Evolutionary conservation across 805 yeast genomes (phyloP).

Genomic region (Candida nanaspora): DNA sequence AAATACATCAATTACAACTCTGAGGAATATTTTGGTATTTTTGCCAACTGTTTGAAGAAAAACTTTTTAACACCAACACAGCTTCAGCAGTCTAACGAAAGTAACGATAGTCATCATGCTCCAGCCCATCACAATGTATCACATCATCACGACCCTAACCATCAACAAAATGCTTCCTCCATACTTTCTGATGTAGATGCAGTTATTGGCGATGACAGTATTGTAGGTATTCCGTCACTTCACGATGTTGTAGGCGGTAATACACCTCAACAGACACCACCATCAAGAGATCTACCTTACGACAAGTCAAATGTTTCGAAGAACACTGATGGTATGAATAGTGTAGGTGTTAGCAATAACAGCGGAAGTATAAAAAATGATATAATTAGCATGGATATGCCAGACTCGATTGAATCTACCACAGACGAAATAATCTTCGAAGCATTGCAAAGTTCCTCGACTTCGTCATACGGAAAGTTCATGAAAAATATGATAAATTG

Average conservation of each 20-base stretch:
- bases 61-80: not conserved
- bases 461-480: not conserved
- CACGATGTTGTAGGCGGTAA: not conserved
- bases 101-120: not conserved
- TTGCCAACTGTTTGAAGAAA: not conserved
- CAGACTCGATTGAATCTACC: not conserved
- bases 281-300: no score
- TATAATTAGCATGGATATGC: not conserved
- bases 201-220: no score
- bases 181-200: not conserved
- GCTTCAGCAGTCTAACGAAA: not conserved
- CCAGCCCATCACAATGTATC: not conserved
- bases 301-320: no score
- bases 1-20: conserved; percentile 3
- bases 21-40: not conserved
- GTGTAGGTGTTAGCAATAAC: no score
- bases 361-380: no score
- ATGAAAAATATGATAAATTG: conserved; percentile 1
- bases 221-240: not conserved
- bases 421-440: not conserved
- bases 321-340: no score
- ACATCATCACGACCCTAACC: not conserved
- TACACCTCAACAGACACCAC: no score
- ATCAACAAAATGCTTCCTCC: not conserved
- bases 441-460: not conserved